Conservation (phyloP, 192 early-diverging fungal species). For the Coemansia sp. region DNA sequence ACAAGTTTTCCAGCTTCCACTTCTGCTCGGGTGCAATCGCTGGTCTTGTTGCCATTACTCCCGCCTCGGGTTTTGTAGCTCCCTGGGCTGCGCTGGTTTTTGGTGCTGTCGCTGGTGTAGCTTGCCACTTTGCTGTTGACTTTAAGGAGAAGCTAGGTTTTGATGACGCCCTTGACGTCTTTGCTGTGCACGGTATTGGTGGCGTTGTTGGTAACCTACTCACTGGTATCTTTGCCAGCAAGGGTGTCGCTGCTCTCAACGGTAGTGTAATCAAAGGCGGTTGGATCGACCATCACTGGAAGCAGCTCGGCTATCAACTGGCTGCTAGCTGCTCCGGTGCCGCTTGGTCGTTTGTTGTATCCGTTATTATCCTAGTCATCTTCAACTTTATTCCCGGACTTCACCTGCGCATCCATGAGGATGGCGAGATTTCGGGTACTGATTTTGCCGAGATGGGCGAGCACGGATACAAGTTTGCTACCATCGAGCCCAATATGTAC, state of each 20-base stretch:
- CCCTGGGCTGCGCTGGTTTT: conserved; percentile 80
- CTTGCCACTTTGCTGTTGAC: conserved; percentile 79
- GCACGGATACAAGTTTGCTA: conserved; percentile 53
- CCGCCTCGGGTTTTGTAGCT: conserved; percentile 83
- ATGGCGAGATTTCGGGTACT: conserved; percentile 68
- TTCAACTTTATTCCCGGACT: conserved; percentile 76
- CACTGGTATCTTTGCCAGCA: conserved; percentile 85
- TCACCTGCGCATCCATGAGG: conserved; percentile 70
- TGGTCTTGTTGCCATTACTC: conserved; percentile 91
- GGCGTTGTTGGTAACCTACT: conserved; percentile 79
- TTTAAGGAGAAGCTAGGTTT: conserved; percentile 82
- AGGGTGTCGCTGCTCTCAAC: conserved; percentile 64
- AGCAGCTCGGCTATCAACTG: conserved; percentile 75
- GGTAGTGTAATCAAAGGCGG: conserved; percentile 63
- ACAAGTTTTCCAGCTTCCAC: conserved; percentile 84
- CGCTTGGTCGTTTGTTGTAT: conserved; percentile 73
- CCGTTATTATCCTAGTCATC: conserved; percentile 65
- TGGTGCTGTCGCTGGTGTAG: conserved; percentile 68
- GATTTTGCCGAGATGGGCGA: conserved; percentile 89
- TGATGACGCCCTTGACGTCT: conserved; percentile 92
- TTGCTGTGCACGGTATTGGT: conserved; percentile 84
- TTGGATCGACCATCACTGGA: conserved; percentile 79
- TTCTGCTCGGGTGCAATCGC: conserved; percentile 94
- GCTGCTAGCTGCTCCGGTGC: conserved; percentile 68
- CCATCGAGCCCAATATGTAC: conserved; percentile 17